Conservation (phyloP, 345 rosid genomes). For the Gossypium thurberi region DNA sequence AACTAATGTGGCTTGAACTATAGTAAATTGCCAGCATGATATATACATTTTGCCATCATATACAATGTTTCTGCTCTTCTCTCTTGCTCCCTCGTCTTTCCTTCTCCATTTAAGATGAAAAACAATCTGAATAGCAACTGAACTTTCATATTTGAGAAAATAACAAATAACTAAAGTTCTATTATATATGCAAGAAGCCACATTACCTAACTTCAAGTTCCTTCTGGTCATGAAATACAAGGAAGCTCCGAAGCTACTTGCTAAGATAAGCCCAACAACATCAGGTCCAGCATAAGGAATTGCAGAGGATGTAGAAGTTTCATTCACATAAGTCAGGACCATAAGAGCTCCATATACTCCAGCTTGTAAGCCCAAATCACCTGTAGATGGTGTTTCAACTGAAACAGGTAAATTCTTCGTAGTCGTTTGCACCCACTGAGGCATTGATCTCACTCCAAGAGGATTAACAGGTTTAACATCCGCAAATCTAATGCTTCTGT, state of each 20-base stretch:
- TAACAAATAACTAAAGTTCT: neutral
- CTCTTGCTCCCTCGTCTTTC: neutral
- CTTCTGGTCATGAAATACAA: slow-evolving; percentile 78
- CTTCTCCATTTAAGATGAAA: neutral
- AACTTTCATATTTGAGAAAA: neutral
- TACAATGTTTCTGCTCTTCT: neutral
- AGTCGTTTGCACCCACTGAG: slow-evolving; percentile 66
- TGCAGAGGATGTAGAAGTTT: slow-evolving; percentile 43
- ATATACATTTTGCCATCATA: neutral
- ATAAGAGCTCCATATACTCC: slow-evolving; percentile 91
- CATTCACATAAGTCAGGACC: slow-evolving; percentile 73
- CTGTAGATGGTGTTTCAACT: slow-evolving; percentile 65
- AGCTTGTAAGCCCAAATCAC: slow-evolving; percentile 69
- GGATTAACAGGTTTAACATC: slow-evolving; percentile 68
- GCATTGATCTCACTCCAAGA: slow-evolving; percentile 44
- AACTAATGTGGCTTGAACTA: neutral
- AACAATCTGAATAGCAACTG: neutral
- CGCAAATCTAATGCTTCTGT: slow-evolving; percentile 73
- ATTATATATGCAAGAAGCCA: neutral
- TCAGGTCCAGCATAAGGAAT: slow-evolving; percentile 64
- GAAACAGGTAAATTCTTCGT: slow-evolving; percentile 56
- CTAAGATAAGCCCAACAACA: slow-evolving; percentile 75
- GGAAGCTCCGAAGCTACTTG: slow-evolving; percentile 86
- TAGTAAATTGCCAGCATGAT: neutral
- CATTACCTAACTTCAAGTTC: slow-evolving; percentile 78